Base-by-base conservation (phyloP, 148 eudicot genomes). In the Arbutus unedo region DNA sequence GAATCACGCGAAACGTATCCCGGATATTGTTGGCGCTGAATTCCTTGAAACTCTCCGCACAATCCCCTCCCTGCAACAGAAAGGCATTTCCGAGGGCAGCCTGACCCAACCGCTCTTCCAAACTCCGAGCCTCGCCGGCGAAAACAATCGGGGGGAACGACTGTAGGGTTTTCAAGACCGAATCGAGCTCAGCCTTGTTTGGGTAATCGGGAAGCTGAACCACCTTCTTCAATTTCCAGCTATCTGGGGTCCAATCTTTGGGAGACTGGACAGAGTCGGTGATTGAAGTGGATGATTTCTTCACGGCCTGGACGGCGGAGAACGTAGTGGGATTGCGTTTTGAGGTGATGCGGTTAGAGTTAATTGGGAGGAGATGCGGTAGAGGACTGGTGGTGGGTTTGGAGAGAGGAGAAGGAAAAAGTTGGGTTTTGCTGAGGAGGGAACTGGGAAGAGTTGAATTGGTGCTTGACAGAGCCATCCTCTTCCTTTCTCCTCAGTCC, bases 11-110 rank as follows among this genome's bases (percentile, higher is more conserved):
- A 54, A 93, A 89, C 64, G 97, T 93, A 86, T 93, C 97, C 84
- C 94, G 85, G 78, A 91, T 88, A 79, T 93, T 91, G 83, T 91
- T 88, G 51, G 94, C 94, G 77, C 75, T 89, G 68, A 93, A 93
- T 48, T 93, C 97, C 81, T 91, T 91, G 66, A 93, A 93, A 76
- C 93, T 93, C 90, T 93, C 97, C 21, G 93, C 97, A 85, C 94
- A 93, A 84, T 93, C 94, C 0, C 97, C 97, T 21, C 94, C 97
- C 83, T 91, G 94, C 47, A 93, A 53, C 18, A 91, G 77, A 19
- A 93, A 93, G 1, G 92, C 94, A 38, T 89, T 87, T 14, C 94
- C 97, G 55, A 91, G 81, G 0, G 97, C 94, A 9, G 93, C 94
- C 82, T 93, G 89, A 0, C 86, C 97, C 38, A 93, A 83, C 77